phyloP scores from a whole-genome alignment of 2,329 filamentous ascomycete genomes.

The Cordyceps javanica region DNA sequence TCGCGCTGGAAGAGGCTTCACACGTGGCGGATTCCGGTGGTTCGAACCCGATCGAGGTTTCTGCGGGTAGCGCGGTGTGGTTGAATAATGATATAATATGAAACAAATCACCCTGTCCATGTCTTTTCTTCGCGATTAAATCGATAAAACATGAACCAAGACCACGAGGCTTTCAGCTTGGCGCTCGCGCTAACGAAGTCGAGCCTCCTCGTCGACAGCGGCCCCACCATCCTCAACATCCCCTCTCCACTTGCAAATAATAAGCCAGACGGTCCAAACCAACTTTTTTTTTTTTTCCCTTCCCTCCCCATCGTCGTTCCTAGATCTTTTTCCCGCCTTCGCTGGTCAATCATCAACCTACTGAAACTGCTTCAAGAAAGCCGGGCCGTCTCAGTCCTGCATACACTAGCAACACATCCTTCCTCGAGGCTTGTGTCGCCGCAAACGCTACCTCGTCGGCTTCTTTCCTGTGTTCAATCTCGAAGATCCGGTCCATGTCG shows the following conservation, averaged over 20 bases:
- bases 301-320: too few species aligned
- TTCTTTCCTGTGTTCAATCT: neutral
- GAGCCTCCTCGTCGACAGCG: neutral
- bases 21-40: too few species aligned
- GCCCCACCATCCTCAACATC: neutral
- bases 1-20: too few species aligned
- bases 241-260: neutral
- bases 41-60: too few species aligned
- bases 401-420: too few species aligned
- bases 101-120: neutral
- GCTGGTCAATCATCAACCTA: too few species aligned
- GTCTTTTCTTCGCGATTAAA: neutral
- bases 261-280: neutral
- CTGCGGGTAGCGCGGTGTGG: too few species aligned
- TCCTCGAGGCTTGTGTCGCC: neutral
- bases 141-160: neutral
- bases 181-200: neutral
- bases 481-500: constrained; percentile 14
- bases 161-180: constrained; percentile 3
- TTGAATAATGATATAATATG: too few species aligned
- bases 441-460: neutral
- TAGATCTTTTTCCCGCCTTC: neutral
- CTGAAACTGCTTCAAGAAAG: too few species aligned
- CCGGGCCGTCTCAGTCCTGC: too few species aligned
- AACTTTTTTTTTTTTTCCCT: neutral